These are phyloP conservation scores for Metschnikowia lunata DNA, from an alignment of 805 yeast species.

Conservation along the genomic window DNA sequence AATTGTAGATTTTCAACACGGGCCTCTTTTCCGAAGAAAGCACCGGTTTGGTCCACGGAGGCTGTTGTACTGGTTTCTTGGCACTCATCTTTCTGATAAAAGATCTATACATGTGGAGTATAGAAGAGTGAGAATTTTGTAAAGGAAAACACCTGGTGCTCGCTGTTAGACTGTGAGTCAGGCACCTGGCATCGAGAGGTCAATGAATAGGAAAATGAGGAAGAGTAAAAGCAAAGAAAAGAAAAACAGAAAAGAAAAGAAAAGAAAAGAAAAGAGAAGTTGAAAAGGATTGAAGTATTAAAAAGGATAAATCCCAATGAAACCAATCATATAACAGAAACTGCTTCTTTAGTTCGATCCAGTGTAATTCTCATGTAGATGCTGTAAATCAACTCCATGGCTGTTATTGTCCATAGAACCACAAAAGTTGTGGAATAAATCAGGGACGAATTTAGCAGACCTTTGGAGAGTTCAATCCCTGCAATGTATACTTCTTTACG, in stretches of 20 bases:
- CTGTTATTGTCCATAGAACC: too few species aligned
- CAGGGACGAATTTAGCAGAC: too few species aligned
- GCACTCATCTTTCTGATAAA: conserved; percentile 17
- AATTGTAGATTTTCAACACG: conserved; percentile 65
- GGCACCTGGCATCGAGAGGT: background rate
- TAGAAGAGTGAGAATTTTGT: conserved; percentile 4
- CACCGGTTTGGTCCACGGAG: conserved; percentile 30
- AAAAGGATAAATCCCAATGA: too few species aligned
- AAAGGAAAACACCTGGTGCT: background rate
- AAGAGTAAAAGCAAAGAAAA: background rate
- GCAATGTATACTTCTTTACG: too few species aligned
- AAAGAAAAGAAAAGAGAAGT: background rate
- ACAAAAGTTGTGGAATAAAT: too few species aligned
- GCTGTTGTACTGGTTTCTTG: conserved; percentile 34
- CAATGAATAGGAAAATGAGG: background rate
- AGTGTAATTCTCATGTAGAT: too few species aligned
- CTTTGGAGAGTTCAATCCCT: too few species aligned
- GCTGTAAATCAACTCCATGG: too few species aligned
- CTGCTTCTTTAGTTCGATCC: too few species aligned
- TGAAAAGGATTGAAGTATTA: too few species aligned
- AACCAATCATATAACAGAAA: too few species aligned
- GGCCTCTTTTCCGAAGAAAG: conserved; percentile 19
- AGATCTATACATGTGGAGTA: conserved; percentile 4
- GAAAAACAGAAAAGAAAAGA: background rate
- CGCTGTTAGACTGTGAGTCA: background rate